Conservation (phyloP, 805 yeast species). For the Wickerhamomyces canadensis region DNA sequence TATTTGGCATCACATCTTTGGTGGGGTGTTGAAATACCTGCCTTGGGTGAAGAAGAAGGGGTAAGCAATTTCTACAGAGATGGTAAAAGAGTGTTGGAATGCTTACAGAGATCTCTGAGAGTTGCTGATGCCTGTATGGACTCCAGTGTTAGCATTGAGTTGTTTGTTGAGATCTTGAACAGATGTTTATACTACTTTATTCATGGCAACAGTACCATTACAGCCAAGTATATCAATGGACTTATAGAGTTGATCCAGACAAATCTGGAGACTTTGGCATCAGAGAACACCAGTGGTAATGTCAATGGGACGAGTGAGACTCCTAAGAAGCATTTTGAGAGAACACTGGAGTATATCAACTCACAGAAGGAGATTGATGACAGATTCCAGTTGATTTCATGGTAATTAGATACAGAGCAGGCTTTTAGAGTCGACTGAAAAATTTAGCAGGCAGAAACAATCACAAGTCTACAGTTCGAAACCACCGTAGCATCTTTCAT, state of each 20-base stretch:
- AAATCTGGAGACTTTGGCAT: conserved; percentile 34
- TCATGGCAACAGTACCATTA: conserved; percentile 67
- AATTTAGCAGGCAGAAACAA: no score
- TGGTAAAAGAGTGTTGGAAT: conserved; percentile 79
- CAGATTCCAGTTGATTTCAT: conserved; percentile 50
- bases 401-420: no score
- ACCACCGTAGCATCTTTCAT: no score
- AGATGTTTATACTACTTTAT: conserved; percentile 80
- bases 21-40: conserved; percentile 76
- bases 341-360: conserved; percentile 66
- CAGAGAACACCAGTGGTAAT: conserved; percentile 6
- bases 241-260: conserved; percentile 75
- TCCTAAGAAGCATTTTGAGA: conserved; percentile 48
- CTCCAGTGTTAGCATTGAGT: conserved; percentile 60
- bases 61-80: conserved; percentile 37
- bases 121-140: conserved; percentile 96
- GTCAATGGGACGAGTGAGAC: conserved; percentile 15
- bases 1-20: conserved; percentile 85
- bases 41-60: conserved; percentile 40
- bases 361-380: conserved; percentile 68
- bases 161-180: conserved; percentile 86
- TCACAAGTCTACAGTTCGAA: no score
- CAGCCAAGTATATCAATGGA: conserved; percentile 75
- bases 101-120: conserved; percentile 80
- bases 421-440: no score